phyloP scores from a whole-genome alignment of 1,284 basidiomycete species.

The Microbotryum scabiosae region DNA sequence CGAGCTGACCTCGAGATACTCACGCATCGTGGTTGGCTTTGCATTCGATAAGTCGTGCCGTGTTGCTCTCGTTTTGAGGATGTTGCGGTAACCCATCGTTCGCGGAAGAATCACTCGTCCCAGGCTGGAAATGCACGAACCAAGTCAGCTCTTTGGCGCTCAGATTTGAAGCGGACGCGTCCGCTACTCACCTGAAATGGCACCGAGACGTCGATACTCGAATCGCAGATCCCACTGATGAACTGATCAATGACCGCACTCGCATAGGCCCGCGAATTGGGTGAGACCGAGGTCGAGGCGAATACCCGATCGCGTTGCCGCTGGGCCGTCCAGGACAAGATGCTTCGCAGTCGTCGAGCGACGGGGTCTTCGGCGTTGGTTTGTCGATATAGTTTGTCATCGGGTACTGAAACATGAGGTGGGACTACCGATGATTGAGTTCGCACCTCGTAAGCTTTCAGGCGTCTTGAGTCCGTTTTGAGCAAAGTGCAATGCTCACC shows the following conservation, averaged over 20 bases:
- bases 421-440: conserved; percentile 5
- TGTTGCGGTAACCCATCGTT: conserved; percentile 15
- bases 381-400: conserved; percentile 26
- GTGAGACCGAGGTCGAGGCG: background rate
- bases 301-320: conserved; percentile 17
- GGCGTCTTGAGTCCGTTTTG: background rate
- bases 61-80: conserved; percentile 25
- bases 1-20: background rate
- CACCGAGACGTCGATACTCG: conserved; percentile 19
- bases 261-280: background rate
- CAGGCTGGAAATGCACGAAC: no score
- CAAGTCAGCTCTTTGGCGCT: no score
- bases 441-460: background rate
- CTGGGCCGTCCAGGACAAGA: conserved; percentile 26
- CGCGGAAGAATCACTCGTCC: no score
- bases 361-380: conserved; percentile 18
- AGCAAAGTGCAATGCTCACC: background rate
- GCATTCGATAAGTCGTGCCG: conserved; percentile 13
- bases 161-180: background rate
- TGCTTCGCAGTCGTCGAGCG: conserved; percentile 15
- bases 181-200: conserved; percentile 7
- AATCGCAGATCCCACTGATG: conserved; percentile 14
- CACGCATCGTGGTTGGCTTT: conserved; percentile 18
- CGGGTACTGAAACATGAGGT: conserved; percentile 22
- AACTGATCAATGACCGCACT: conserved; percentile 16